Base-by-base conservation (phyloP, 495 filamentous ascomycete genomes). In the Annulohypoxylon moriforme region DNA sequence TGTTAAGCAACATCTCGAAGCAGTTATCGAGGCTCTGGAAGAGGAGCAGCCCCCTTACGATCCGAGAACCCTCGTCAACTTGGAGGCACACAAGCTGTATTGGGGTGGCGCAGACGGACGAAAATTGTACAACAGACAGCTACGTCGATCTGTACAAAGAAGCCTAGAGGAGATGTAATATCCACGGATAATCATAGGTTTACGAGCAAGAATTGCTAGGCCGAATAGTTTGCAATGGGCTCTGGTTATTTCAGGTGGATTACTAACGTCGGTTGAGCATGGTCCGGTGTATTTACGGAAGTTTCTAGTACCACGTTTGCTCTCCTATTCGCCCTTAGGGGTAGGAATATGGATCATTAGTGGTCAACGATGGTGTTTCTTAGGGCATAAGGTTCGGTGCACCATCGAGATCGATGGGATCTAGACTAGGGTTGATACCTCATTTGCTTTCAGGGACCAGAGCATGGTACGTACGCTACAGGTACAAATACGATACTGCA, bases 1-100 rank as follows among this genome's bases (percentile, higher is more conserved):
- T 57, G 88, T 93, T 74, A 89, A 88, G 34, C 89, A 88, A 9
- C 96, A 99, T 69, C 88, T 99, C 61, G 92, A 96, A 40, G 92
- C 92, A 1, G 92, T 98, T 62, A 88, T 98, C 65, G 87, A 87
- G 18, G 86, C 92, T 0, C 81, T 98, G 42, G 95, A 98, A 77
- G 94, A 98, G 42, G 93, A 96, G 44, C 83, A 85, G 0, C 94
- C 95, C 1, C 89, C 92, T 0, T 98, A 95, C 75, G 96, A 99
- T 76, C 96, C 96, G 0, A 85, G 96, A 60, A 96, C 93, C 9
- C 86, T 92, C 0, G 94, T 99, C 27, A 91, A 97, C 71, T 90
- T 88, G 2, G 94, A 97, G 71, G 96, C 95, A 7, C 89, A 92
- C 16, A 93, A 89, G 77, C 81, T 98, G 20, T 97, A 90, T 76